Conservation (phyloP, 2,329 filamentous ascomycete species). For the Phialophora chinensis region DNA sequence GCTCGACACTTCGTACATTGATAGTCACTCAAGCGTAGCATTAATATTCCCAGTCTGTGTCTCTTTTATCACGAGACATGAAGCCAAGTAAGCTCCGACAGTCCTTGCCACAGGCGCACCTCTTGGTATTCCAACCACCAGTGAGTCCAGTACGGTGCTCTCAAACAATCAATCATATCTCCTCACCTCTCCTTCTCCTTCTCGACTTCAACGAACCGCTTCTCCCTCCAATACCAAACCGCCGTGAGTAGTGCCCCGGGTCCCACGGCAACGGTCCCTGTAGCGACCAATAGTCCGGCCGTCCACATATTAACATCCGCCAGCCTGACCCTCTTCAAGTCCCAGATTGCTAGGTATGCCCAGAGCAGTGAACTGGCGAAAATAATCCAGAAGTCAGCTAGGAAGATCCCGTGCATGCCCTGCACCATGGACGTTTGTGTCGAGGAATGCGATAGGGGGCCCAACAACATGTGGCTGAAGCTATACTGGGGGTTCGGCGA, state of each 20-base stretch:
- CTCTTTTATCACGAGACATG: not conserved
- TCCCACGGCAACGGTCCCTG: slow-evolving; percentile 32
- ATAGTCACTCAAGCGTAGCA: not conserved
- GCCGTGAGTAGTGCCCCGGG: slow-evolving; percentile 37
- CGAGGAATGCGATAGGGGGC: slow-evolving; percentile 13
- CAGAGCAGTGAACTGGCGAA: slow-evolving; percentile 36
- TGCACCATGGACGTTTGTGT: slow-evolving; percentile 29
- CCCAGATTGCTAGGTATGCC: slow-evolving; percentile 35
- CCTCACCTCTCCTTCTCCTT: slow-evolving; percentile 2
- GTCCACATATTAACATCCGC: slow-evolving; percentile 28
- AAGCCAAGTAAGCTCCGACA: not conserved
- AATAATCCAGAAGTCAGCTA: slow-evolving; percentile 40
- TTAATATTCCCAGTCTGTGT: not conserved
- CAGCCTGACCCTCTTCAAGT: slow-evolving; percentile 38
- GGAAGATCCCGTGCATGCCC: slow-evolving; percentile 40
- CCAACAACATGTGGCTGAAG: slow-evolving; percentile 35
- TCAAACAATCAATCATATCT: not conserved
- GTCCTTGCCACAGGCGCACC: no score
- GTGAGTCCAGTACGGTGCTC: not conserved
- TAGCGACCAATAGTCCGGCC: slow-evolving; percentile 16
- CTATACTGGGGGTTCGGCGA: slow-evolving; percentile 27
- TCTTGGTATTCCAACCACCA: not conserved
- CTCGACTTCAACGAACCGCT: slow-evolving; percentile 5
- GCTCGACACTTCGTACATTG: not conserved
- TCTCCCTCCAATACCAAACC: slow-evolving; percentile 41